phyloP scores from a whole-genome alignment of 257 asterid species.

The Voacanga thouarsii region DNA sequence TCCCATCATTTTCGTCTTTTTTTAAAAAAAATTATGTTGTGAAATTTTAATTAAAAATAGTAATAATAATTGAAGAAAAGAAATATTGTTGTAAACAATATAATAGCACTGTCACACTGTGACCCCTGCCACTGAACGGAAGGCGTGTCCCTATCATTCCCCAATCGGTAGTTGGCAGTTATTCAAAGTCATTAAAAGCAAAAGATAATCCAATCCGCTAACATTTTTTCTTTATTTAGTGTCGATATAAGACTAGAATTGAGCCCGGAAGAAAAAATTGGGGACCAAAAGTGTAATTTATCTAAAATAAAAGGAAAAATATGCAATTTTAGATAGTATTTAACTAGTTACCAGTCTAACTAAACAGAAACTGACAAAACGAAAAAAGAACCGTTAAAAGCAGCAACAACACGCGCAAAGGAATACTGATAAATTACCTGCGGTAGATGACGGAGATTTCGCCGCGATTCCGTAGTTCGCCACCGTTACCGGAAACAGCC shows the following conservation, averaged over 20 bases:
- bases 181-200: not conserved
- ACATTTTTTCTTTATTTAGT: no score
- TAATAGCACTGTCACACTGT: not conserved
- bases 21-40: not conserved
- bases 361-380: conserved; percentile 38
- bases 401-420: not conserved
- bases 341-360: not conserved
- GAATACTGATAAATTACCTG: conserved; percentile 36
- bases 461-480: conserved; percentile 84
- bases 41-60: not conserved
- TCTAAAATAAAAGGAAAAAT: not conserved
- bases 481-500: conserved; percentile 74
- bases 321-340: not conserved
- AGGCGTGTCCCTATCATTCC: conserved; percentile 15
- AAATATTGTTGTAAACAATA: not conserved
- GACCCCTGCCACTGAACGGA: conserved; percentile 16
- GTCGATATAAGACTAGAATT: no score
- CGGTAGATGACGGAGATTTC: conserved; percentile 68
- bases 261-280: no score
- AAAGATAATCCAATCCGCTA: no score
- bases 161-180: conserved; percentile 19
- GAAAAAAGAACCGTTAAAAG: conserved; percentile 27
- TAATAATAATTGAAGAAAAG: not conserved
- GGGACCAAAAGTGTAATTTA: no score
- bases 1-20: no score